Base-by-base conservation (phyloP, 2,329 filamentous ascomycete species). In the Diaporthe caulivora region DNA sequence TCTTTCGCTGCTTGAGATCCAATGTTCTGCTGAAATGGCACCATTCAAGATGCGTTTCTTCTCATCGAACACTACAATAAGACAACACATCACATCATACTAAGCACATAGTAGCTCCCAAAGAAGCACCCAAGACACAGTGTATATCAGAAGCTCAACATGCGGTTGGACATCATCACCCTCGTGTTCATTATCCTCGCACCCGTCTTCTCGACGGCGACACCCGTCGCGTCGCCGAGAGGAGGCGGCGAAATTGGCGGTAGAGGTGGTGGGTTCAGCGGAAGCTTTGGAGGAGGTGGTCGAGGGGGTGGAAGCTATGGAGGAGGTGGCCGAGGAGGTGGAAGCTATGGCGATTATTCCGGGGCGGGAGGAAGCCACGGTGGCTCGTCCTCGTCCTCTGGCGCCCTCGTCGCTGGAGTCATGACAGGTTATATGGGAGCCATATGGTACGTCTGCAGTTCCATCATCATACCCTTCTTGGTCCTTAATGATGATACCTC, bases 221-320 rank as follows among this genome's bases (percentile, higher is more conserved):
- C 54, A 58, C 53, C 53, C 26, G 21, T 70, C 29, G 40, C 54
- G 3, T 34, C 68, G 1, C 68, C 54, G 8, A 37, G 42, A 26
- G 68, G 54, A 17, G 53, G 21, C 5, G 67, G 67, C 10, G 60
- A 26, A 11, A 37, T 37, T 3, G n/a, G 21, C 13, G 11, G 34
- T 4, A 5, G 34, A 34, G 42, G 42, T 11, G 29, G 62, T 9
- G 10, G n/a, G 11, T 17, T 3, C 13, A 18, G 29, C 8, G 64
- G 44, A 21, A 21, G 62, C 44, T 34, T 24, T 49, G 26, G 47
- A 17, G 42, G 47, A n/a, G 44, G 62, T 17, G 26, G 17, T n/a
- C 9, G 60, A 64, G 58, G 58, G 15, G 60, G 53, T 3, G 53
- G 60, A n/a, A 44, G 60, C 55, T 24, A 15, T 40, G 54, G 54